These are phyloP conservation scores for Penicillium diatomitis DNA, from an alignment of 495 filamentous ascomycete species.

Conservation along the genomic window DNA sequence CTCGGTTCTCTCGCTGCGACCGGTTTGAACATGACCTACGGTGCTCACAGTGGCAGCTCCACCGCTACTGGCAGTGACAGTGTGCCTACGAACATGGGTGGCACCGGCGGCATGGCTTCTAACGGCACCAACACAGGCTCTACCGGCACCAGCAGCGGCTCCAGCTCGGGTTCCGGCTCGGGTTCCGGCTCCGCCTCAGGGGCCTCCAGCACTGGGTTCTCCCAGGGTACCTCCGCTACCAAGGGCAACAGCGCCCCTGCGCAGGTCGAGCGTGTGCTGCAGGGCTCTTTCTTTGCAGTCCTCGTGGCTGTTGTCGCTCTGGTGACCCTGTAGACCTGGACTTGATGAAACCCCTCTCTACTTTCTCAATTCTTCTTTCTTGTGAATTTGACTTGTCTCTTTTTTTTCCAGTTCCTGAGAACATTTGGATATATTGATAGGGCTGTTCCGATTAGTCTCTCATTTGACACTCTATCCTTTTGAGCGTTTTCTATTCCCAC, in stretches of 20 bases:
- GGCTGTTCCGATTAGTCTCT: no score
- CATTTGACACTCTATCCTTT: no score
- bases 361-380: not conserved
- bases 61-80: constrained; percentile 21
- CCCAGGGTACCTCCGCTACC: constrained; percentile 14
- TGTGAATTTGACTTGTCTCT: constrained; percentile 2
- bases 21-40: constrained; percentile 57
- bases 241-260: constrained; percentile 26
- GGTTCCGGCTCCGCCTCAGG: constrained; percentile 7
- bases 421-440: no score
- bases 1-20: constrained; percentile 71
- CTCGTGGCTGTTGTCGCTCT: constrained; percentile 46
- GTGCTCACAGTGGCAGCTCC: constrained; percentile 18
- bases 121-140: constrained; percentile 15
- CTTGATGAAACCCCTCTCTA: no score
- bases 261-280: constrained; percentile 36
- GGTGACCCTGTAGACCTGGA: constrained; percentile 38
- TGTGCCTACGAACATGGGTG: constrained; percentile 27
- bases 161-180: constrained; percentile 12
- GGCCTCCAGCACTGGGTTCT: constrained; percentile 14
- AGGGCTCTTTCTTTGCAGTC: constrained; percentile 48
- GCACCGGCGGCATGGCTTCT: not conserved
- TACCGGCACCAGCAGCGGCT: constrained; percentile 20
- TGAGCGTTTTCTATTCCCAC: no score
- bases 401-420: constrained; percentile 1